Percentiles rank a stretch among this genome's conserved stretches.
Evolutionary conservation across 1,284 basidiomycete species (phyloP).

Genomic region (Omphalotus olearius): DNA sequence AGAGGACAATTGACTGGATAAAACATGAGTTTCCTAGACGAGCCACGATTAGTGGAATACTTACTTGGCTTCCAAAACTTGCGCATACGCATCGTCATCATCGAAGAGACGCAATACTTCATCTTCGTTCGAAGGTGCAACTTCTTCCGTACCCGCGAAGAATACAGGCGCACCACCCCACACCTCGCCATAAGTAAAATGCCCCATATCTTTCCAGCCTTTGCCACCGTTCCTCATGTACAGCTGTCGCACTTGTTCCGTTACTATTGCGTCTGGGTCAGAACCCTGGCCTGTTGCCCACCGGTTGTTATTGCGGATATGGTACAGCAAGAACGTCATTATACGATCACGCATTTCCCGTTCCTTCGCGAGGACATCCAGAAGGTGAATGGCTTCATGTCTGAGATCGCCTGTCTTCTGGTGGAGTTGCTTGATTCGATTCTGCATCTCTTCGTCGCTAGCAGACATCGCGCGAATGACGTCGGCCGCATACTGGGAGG

Average conservation of each 20-base stretch:
- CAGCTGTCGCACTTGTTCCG: not conserved
- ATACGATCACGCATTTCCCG: conserved; percentile 11
- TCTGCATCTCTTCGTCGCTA: conserved; percentile 1
- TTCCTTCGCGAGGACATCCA: conserved; percentile 1
- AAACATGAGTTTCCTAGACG: no score
- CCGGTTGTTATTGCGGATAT: conserved; percentile 10
- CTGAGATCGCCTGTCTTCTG: not conserved
- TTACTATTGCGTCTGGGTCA: not conserved
- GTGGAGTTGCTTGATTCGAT: not conserved
- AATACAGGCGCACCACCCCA: conserved; percentile 7
- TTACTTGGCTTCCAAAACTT: not conserved
- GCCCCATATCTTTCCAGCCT: conserved; percentile 12
- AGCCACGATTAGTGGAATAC: no score
- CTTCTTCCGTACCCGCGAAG: not conserved
- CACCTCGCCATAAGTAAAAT: conserved; percentile 9
- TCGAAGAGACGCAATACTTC: conserved; percentile 3
- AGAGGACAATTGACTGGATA: no score
- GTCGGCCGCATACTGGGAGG: conserved; percentile 1
- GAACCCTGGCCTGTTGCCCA: not conserved
- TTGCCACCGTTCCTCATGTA: conserved; percentile 5
- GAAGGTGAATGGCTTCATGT: not conserved
- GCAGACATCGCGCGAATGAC: conserved; percentile 1
- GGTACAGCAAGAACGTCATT: conserved; percentile 1
- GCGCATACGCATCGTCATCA: no score
- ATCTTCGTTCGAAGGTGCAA: conserved; percentile 3